Evolutionary conservation across 257 asterid species (phyloP), one percentile per base, ranked within the genome.

Genomic region (Handroanthus guayacan): DNA sequence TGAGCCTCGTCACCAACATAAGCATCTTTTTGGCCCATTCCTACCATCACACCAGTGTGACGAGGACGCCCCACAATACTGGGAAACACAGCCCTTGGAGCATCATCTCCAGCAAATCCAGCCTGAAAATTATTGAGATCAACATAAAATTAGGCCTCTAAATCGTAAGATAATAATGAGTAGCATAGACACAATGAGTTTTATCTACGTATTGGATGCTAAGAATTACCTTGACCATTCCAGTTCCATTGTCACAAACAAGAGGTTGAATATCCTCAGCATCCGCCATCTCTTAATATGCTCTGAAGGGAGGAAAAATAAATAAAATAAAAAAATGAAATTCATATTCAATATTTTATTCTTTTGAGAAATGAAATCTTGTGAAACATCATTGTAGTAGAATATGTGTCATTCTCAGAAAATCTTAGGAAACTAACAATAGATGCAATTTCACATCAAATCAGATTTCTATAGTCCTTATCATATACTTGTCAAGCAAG

Each of bases 1-100:
- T 91, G 97, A 75, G 95, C 97, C 86, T 89, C 97, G 3, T 91
- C 95, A 38, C 97, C 97, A 73, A 91, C 95, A 80, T 91, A 91
- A 2, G 97, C 95, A 75, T 91, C 96, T 63, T 91, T 91, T 63
- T 91, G 97, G 43, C 97, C 97, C 97, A 91, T 91, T 18, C 97
- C 97, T 79, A 91, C 96, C 91, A 87, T 87, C 79, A 87, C 91
- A 68, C 91, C 91, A 54, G 91, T 87, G 87, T 87, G 91, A 75
- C 91, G 91, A 39, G 91, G 91, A 61, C 91, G 91, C 4, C 91
- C 91, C 39, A 87, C 91, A 8, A 85, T 87, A 61, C 91, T 87
- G 44, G 89, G 91, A 67, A 87, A 87, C 63, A 87, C 91, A 11
- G 91, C 89, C 80, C 90, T 80, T 62, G 92, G 92, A 71, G 92